Evolutionary conservation across 2,329 filamentous ascomycete species (phyloP).

Genomic region (Hypoxylon sp.): DNA sequence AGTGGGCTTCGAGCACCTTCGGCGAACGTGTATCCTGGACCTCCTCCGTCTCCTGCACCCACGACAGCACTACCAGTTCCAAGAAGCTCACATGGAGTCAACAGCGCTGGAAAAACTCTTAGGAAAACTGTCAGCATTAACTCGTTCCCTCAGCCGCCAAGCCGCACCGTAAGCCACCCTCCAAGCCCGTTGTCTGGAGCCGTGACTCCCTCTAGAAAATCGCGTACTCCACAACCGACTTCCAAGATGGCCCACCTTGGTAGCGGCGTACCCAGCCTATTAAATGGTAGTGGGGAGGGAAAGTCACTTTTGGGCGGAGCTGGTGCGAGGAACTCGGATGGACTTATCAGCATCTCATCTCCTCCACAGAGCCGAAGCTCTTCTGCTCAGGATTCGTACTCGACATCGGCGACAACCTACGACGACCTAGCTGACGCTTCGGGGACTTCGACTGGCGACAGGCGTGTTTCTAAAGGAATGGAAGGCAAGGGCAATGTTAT

Average conservation of each 20-base stretch:
- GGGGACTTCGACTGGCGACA: slow-evolving; percentile 56
- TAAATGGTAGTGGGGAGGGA: slow-evolving; percentile 83
- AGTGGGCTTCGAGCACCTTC: slow-evolving; percentile 72
- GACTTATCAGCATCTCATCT: slow-evolving; percentile 81
- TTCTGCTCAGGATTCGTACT: slow-evolving; percentile 92
- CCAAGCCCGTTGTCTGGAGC: slow-evolving; percentile 70
- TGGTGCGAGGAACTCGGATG: slow-evolving; percentile 77
- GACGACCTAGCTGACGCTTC: slow-evolving; percentile 77
- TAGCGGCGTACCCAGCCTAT: slow-evolving; percentile 74
- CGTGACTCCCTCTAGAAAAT: slow-evolving; percentile 60
- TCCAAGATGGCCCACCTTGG: slow-evolving; percentile 65
- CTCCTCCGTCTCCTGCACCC: slow-evolving; percentile 64
- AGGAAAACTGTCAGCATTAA: slow-evolving; percentile 94
- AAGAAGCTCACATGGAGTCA: slow-evolving; percentile 67
- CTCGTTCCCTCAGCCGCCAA: slow-evolving; percentile 90
- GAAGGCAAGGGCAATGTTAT: slow-evolving; percentile 95
- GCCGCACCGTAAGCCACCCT: slow-evolving; percentile 72
- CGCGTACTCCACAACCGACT: slow-evolving; percentile 64
- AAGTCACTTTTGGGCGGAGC: slow-evolving; percentile 75
- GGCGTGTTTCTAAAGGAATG: slow-evolving; percentile 62
- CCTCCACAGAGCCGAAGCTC: slow-evolving; percentile 91
- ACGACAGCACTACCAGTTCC: slow-evolving; percentile 68
- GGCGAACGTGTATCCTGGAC: slow-evolving; percentile 61
- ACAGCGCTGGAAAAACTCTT: slow-evolving; percentile 74
- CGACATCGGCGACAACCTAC: slow-evolving; percentile 88